These are phyloP conservation scores for Picea abies DNA, from an alignment of 83 land plant genomes.

Conservation along the genomic window DNA sequence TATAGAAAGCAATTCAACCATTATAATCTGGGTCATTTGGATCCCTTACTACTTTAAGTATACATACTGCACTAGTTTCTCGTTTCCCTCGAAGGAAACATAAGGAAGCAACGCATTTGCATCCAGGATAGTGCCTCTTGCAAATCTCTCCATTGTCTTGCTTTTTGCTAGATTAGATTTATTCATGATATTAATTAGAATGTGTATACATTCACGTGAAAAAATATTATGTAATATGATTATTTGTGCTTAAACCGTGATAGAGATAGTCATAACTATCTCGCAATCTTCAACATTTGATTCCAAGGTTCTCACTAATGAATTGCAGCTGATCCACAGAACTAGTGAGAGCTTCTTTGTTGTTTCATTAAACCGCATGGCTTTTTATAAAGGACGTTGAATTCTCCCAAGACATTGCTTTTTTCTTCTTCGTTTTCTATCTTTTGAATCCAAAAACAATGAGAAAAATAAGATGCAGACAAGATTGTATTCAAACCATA, in stretches of 20 bases:
- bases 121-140: no score
- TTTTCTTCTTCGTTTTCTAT: slow-evolving; percentile 2
- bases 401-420: slow-evolving; percentile 5
- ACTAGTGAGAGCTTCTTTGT: slow-evolving; percentile 16
- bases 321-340: background rate
- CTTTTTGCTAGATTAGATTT: no score
- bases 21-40: no score
- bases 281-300: slow-evolving; percentile 12
- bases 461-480: background rate
- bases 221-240: no score
- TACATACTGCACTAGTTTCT: no score
- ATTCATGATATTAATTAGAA: background rate
- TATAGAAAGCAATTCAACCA: no score
- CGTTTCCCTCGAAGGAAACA: background rate
- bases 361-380: slow-evolving; percentile 8
- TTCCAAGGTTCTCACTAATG: background rate
- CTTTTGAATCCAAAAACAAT: background rate
- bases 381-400: background rate
- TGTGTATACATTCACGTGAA: background rate
- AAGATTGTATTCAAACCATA: background rate
- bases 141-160: no score
- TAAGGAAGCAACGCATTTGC: background rate
- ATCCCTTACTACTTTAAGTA: no score
- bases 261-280: slow-evolving; percentile 9
- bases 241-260: background rate